Base-by-base conservation (phyloP, 2,329 filamentous ascomycete species). In the Berkeleyomyces basicola region DNA sequence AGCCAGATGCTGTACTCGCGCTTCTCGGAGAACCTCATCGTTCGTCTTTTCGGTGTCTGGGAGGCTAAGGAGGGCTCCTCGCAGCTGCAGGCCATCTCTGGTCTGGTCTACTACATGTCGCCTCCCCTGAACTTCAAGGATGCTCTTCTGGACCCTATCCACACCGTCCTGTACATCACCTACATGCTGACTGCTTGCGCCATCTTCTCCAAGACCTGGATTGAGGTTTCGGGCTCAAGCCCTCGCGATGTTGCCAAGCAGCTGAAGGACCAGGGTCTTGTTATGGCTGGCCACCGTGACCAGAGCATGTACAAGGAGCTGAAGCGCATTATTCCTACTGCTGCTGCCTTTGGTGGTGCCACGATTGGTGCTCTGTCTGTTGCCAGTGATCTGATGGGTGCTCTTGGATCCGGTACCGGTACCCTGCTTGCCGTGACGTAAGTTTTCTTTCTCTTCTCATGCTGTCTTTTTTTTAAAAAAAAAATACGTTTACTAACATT, bases 241-340 rank as follows among this genome's bases (percentile, higher is more conserved):
- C 95, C 93, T 65, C 88, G 93, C 72, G 93, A 99, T 72, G 95
- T 99, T 68, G 93, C 93, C 71, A 99, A 99, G 85, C 93, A 97
- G 79, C 85, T 99, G 75, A 99, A 99, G 85, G 95, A 99, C 72
- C 93, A 99, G 78, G 93, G 93, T 74, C 86, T 99, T 64, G 92
- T 99, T 69, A 99, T 99, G 95, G 92, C 93, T 71, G 93, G 93
- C 72, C 93, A 99, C 81, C 89, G 93, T 78, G 95, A 99, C 76
- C 92, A 97, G 82, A 95, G 88, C 81, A 99, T 99, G 93, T 99
- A 99, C 85, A 95, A 95, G 82, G 93, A 99, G 79, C 84, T 99
- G 67, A 99, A 99, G 88, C 88, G 93, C 72, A 93, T 99, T 71
- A 99, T 99, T 68, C 95, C 93, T 67, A 97, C 93, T 65, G 95